These are phyloP conservation scores for Kodamaea laetipori DNA, from an alignment of 805 yeast species.

Conservation along the genomic window DNA sequence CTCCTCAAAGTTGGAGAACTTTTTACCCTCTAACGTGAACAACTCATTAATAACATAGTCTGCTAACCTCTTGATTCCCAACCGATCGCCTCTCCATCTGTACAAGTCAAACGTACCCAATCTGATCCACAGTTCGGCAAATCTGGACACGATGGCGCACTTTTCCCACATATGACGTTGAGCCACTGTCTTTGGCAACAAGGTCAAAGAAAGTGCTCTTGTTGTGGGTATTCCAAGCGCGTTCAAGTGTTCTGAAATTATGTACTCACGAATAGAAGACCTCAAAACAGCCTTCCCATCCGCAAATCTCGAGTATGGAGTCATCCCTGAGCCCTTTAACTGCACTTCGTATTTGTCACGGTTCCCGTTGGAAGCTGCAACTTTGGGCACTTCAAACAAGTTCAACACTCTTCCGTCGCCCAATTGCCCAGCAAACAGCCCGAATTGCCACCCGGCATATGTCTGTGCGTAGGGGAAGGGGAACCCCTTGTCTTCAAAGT, in stretches of 20 bases:
- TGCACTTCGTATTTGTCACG: slow-evolving; percentile 63
- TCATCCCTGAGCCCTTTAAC: slow-evolving; percentile 87
- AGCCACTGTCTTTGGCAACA: slow-evolving; percentile 75
- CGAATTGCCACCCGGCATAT: slow-evolving; percentile 96
- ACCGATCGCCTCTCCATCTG: slow-evolving; percentile 69
- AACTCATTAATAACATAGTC: slow-evolving; percentile 73
- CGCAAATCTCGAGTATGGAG: slow-evolving; percentile 92
- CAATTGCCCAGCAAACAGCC: slow-evolving; percentile 93
- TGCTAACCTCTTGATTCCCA: slow-evolving; percentile 61
- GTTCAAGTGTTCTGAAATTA: slow-evolving; percentile 78
- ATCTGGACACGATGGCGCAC: slow-evolving; percentile 82
- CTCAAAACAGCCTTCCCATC: slow-evolving; percentile 94
- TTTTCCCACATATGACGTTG: slow-evolving; percentile 70
- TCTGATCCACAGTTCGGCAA: slow-evolving; percentile 85
- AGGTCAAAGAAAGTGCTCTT: slow-evolving; percentile 73
- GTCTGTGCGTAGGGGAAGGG: slow-evolving; percentile 86
- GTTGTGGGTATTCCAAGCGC: slow-evolving; percentile 86
- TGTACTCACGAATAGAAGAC: slow-evolving; percentile 84
- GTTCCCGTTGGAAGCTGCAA: slow-evolving; percentile 22
- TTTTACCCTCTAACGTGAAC: slow-evolving; percentile 40
- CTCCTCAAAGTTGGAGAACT: slow-evolving; percentile 32
- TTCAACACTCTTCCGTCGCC: slow-evolving; percentile 94
- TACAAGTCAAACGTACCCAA: slow-evolving; percentile 86
- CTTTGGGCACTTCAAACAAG: slow-evolving; percentile 66
- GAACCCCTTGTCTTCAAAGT: slow-evolving; percentile 20